These are phyloP conservation scores for Fennellomyces sp. DNA, from an alignment of 371 early-diverging fungal genomes.

Conservation along the genomic window DNA sequence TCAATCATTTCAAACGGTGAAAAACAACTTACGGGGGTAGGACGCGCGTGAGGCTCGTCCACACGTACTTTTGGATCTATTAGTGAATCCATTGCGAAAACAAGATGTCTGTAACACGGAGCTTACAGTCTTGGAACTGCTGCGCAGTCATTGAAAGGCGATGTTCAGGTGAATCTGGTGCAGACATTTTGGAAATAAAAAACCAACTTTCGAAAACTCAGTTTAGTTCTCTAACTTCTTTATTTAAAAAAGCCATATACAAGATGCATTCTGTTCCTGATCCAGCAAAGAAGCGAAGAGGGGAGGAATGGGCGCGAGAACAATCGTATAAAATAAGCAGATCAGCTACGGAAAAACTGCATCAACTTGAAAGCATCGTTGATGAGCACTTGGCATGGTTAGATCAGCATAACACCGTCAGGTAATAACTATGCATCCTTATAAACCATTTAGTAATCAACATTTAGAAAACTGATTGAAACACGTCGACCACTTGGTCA, in stretches of 20 bases:
- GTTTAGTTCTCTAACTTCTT: too few relatives aligned
- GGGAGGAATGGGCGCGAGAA: not conserved
- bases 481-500: not conserved
- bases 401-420: not conserved
- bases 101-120: not conserved
- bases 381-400: constrained; percentile 5
- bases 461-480: not conserved
- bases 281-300: too few relatives aligned
- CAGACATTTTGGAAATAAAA: too few relatives aligned
- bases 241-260: too few relatives aligned
- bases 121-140: not conserved
- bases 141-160: not conserved
- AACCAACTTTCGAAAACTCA: too few relatives aligned
- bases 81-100: not conserved
- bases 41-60: not conserved
- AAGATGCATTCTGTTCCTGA: too few relatives aligned
- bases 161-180: not conserved
- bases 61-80: not conserved
- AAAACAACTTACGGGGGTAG: not conserved
- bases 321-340: not conserved
- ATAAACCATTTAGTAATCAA: not conserved
- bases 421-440: not conserved
- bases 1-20: not conserved
- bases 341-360: not conserved
- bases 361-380: not conserved